These are phyloP conservation scores for Myriosclerotinia scirpicola DNA, from an alignment of 2,329 filamentous ascomycete genomes.

Conservation along the genomic window DNA sequence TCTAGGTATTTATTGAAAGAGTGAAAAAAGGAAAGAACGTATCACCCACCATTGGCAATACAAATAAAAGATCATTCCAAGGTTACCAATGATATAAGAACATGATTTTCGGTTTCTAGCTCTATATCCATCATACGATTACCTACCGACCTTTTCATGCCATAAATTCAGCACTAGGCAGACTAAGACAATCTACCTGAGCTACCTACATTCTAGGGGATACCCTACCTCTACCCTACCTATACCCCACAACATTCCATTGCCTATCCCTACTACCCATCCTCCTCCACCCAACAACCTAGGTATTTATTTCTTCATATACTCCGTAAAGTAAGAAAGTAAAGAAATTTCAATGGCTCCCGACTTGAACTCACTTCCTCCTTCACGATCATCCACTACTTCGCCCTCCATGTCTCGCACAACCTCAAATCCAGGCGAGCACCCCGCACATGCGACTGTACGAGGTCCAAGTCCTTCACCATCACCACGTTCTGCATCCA, in stretches of 20 bases:
- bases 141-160: neutral
- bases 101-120: neutral
- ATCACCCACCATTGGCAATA: neutral
- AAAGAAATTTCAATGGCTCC: conserved; percentile 42
- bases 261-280: neutral
- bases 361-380: conserved; percentile 60
- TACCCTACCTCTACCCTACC: no score
- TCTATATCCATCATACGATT: neutral
- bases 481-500: conserved; percentile 64
- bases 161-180: neutral
- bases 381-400: conserved; percentile 44
- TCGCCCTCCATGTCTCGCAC: conserved; percentile 43
- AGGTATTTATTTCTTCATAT: neutral
- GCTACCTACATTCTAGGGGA: no score
- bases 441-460: conserved; percentile 31
- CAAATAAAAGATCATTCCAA: neutral
- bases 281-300: conserved; percentile 1
- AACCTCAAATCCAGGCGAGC: conserved; percentile 42
- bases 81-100: neutral
- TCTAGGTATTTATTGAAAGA: no score
- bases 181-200: neutral
- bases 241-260: conserved; percentile 12
- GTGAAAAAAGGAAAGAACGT: neutral
- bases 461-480: conserved; percentile 56
- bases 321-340: neutral